These are phyloP conservation scores for Cyberlindnera sargentensis DNA, from an alignment of 805 yeast genomes.

Conservation along the genomic window DNA sequence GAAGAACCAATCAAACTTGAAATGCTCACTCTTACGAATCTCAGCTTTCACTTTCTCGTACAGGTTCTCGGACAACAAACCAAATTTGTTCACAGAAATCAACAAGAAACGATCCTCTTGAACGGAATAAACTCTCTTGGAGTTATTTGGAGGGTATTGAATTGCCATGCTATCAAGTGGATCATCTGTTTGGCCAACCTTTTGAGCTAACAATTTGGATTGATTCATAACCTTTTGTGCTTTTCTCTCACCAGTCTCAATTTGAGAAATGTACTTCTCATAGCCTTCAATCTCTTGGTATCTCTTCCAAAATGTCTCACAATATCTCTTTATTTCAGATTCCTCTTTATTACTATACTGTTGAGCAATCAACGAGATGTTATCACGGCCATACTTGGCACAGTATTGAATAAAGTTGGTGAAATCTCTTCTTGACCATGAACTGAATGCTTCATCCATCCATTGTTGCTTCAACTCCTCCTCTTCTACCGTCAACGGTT, in stretches of 20 bases:
- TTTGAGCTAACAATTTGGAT: conserved; percentile 44
- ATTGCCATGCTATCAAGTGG: conserved; percentile 59
- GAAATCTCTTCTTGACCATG: conserved; percentile 73
- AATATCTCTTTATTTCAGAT: conserved; percentile 55
- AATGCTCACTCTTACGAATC: conserved; percentile 49
- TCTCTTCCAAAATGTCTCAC: conserved; percentile 56
- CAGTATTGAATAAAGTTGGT: conserved; percentile 63
- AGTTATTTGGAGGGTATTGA: conserved; percentile 77
- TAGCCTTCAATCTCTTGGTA: conserved; percentile 57
- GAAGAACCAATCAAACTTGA: conserved; percentile 69
- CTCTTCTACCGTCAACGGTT: conserved; percentile 60
- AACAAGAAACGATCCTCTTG: conserved; percentile 66
- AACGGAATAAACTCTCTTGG: conserved; percentile 64
- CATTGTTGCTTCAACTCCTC: conserved; percentile 42
- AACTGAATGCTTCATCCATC: conserved; percentile 50
- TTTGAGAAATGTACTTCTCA: conserved; percentile 64
- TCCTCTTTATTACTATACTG: conserved; percentile 49
- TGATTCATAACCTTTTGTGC: conserved; percentile 47
- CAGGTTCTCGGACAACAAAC: conserved; percentile 51
- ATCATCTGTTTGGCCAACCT: conserved; percentile 45
- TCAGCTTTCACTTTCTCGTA: conserved; percentile 63
- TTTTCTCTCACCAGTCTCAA: conserved; percentile 69
- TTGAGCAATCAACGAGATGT: conserved; percentile 41
- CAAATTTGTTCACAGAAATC: conserved; percentile 54
- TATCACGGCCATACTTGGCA: conserved; percentile 57